Base-by-base conservation (phyloP, 306 rosid species). In the Aeschynomene evenia region DNA sequence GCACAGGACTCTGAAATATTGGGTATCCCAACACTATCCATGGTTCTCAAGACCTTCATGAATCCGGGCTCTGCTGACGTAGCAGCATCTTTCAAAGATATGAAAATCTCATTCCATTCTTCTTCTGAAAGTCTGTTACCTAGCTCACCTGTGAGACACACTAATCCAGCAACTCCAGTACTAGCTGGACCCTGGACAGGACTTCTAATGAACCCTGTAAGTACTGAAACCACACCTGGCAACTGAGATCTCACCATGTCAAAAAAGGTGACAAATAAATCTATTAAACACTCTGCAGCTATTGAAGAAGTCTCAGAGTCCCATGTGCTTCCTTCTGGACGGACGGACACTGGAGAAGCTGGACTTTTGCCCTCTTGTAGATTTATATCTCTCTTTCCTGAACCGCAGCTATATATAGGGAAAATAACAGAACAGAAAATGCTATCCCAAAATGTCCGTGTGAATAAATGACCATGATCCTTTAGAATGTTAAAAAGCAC, bases 401-500 rank as follows among this genome's bases (percentile, higher is more conserved):
- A 54, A 40, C 67, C 80, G 13, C 75, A 76, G 54, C 52, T 86
- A 75, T 86, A 94, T 71, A 91, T 77, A 21, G 99, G 96, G 78
- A 84, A 89, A 74, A 94, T 81, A 60, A 94, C 91, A 45, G 89
- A 80, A 71, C 79, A 72, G 71, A 87, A 81, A 79, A 94, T 80
- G 69, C 80, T 87, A 74, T 81, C 81, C 99, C 97, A 94, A 82
- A 94, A 91, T 43, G 81, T 74, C 55, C 36, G 55, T 22, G 99
- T 86, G 81, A 94, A 94, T 15, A 91, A 91, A 81, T 91, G 97
- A 11, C 99, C 99, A 29, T 94, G 99, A 83, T 94, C 99, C 88
- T 85, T 89, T 53, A 94, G 72, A 75, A 91, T 94, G 81, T 94
- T 91, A 73, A 94, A 94, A 78, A 94, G 97, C 73, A 94, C 97